Percentiles rank a stretch among this genome's conserved stretches.
These are phyloP conservation scores for Bolboschoenus planiculmis DNA, from an alignment of 176 grass and related monocot genomes.

Conservation along the genomic window DNA sequence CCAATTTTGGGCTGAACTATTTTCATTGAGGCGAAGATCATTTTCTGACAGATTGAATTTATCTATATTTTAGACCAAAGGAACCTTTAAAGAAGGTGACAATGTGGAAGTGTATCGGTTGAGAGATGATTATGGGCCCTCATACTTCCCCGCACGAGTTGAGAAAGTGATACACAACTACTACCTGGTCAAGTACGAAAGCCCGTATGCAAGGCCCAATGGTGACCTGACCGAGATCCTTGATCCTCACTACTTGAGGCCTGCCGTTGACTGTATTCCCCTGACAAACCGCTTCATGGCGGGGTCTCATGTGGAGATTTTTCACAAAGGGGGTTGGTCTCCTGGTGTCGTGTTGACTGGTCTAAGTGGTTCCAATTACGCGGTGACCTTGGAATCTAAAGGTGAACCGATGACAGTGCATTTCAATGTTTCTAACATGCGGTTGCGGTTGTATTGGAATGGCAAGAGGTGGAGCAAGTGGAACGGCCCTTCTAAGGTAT, in stretches of 20 bases:
- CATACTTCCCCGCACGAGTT: slow-evolving; percentile 26
- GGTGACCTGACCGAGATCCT: slow-evolving; percentile 17
- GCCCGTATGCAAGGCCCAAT: neutral
- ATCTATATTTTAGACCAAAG: slow-evolving; percentile 1
- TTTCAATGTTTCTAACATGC: slow-evolving; percentile 15
- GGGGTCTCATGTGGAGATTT: slow-evolving; percentile 26
- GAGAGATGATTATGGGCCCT: slow-evolving; percentile 16
- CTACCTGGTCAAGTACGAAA: slow-evolving; percentile 24
- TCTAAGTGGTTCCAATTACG: neutral
- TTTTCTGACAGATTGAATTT: neutral
- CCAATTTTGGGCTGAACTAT: neutral
- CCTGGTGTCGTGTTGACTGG: slow-evolving; percentile 12
- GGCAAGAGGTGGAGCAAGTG: slow-evolving; percentile 9
- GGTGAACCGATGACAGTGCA: neutral
- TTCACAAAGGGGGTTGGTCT: slow-evolving; percentile 19
- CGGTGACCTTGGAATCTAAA: neutral
- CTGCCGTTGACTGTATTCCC: neutral
- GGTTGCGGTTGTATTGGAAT: slow-evolving; percentile 14
- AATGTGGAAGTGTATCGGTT: slow-evolving; percentile 20
- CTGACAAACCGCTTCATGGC: neutral
- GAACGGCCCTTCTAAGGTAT: neutral
- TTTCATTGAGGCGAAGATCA: neutral
- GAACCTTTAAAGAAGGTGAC: slow-evolving; percentile 19
- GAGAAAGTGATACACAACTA: slow-evolving; percentile 7
- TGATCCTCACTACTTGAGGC: slow-evolving; percentile 20